Conservation (phyloP, 192 early-diverging fungal genomes). For the Umbelopsis sp. region DNA sequence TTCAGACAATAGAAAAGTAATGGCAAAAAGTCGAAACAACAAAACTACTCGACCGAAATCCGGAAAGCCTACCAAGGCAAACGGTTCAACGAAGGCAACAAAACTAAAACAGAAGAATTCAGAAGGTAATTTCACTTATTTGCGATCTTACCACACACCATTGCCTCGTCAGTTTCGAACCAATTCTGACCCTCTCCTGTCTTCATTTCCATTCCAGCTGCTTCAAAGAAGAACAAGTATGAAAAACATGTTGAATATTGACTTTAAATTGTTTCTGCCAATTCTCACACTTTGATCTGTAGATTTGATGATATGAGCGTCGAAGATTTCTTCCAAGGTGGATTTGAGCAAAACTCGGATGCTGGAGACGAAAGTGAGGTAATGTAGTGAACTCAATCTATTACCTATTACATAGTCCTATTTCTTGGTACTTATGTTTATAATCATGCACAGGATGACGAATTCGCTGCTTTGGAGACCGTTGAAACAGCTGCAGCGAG, state of each 20-base stretch:
- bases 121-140: neutral
- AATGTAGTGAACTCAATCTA: no score
- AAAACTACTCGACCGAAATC: neutral
- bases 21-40: slow-evolving; percentile 4
- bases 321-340: slow-evolving; percentile 56
- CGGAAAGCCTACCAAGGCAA: neutral
- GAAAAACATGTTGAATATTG: no score
- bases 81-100: neutral
- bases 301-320: slow-evolving; percentile 46
- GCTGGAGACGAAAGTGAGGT: slow-evolving; percentile 23
- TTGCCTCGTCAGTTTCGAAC: neutral
- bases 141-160: neutral
- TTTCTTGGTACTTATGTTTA: neutral
- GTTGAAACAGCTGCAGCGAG: slow-evolving; percentile 37
- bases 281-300: neutral
- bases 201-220: neutral
- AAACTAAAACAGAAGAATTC: neutral
- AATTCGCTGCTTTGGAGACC: slow-evolving; percentile 32
- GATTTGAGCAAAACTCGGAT: slow-evolving; percentile 26
- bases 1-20: neutral
- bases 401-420: no score
- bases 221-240: neutral
- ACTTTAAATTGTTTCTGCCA: no score
- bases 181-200: neutral
- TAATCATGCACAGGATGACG: slow-evolving; percentile 21